Conservation (phyloP, 306 rosid genomes). For the Sicyos baderoa region DNA sequence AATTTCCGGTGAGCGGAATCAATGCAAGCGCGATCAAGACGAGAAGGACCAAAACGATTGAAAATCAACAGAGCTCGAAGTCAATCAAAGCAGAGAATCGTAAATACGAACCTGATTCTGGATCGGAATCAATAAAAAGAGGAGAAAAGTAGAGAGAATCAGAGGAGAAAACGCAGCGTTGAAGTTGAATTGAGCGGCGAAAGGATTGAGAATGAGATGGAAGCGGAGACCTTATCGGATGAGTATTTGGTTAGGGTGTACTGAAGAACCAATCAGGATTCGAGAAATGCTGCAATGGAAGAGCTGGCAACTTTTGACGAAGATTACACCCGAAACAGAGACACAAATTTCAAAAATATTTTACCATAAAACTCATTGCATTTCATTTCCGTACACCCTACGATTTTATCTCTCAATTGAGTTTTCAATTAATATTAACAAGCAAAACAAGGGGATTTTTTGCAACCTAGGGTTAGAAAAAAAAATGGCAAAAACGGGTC, state of each 20-base stretch:
- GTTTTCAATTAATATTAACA: too few relatives aligned
- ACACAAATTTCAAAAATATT: too few relatives aligned
- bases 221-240: slow-evolving; percentile 1
- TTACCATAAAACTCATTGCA: too few relatives aligned
- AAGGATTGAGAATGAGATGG: background rate
- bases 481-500: too few relatives aligned
- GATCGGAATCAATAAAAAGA: background rate
- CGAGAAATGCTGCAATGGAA: background rate
- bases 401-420: too few relatives aligned
- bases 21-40: background rate
- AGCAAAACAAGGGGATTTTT: too few relatives aligned
- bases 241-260: background rate
- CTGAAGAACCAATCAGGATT: slow-evolving; percentile 14
- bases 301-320: background rate
- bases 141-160: background rate
- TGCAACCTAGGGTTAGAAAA: too few relatives aligned
- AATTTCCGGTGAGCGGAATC: background rate
- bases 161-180: background rate
- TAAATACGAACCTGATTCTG: background rate
- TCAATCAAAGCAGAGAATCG: background rate
- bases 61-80: background rate
- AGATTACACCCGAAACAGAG: background rate
- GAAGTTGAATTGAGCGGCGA: background rate
- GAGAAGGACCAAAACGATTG: background rate
- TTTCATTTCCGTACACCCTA: too few relatives aligned